phyloP scores from a whole-genome alignment of 371 early-diverging fungal genomes.

The Chytridium lagenaria region DNA sequence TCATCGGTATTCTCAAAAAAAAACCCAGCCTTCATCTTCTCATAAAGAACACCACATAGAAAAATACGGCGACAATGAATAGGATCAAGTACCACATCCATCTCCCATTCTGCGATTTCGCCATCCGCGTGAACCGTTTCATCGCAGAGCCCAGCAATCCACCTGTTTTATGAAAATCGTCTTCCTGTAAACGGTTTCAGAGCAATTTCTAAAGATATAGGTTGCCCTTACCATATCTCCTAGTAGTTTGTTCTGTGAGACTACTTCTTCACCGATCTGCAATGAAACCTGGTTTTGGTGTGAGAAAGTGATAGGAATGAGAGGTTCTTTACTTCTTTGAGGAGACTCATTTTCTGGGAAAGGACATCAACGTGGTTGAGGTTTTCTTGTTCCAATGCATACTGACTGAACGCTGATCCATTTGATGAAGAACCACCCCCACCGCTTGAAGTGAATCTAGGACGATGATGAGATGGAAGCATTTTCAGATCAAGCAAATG shows the following conservation, averaged over 20 bases:
- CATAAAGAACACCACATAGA: constrained; percentile 54
- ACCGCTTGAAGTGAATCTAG: background rate
- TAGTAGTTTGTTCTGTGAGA: constrained; percentile 55
- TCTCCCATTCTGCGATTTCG: constrained; percentile 57
- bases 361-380: constrained; percentile 43
- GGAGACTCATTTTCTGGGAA: constrained; percentile 36
- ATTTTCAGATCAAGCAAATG: background rate
- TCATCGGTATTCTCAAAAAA: background rate
- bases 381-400: constrained; percentile 43
- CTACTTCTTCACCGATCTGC: constrained; percentile 62
- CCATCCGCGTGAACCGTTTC: constrained; percentile 55
- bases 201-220: background rate
- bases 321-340: constrained; percentile 39
- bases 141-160: constrained; percentile 53
- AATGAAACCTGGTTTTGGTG: constrained; percentile 41
- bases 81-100: constrained; percentile 61
- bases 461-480: background rate
- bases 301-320: background rate
- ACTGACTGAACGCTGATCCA: constrained; percentile 22
- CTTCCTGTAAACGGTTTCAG: constrained; percentile 30
- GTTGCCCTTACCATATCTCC: constrained; percentile 37
- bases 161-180: constrained; percentile 61
- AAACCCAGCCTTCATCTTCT: constrained; percentile 21
- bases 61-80: constrained; percentile 53
- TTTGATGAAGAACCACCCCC: background rate